phyloP scores from a whole-genome alignment of 176 grass and related monocot species.

The Musa schizocarpa region DNA sequence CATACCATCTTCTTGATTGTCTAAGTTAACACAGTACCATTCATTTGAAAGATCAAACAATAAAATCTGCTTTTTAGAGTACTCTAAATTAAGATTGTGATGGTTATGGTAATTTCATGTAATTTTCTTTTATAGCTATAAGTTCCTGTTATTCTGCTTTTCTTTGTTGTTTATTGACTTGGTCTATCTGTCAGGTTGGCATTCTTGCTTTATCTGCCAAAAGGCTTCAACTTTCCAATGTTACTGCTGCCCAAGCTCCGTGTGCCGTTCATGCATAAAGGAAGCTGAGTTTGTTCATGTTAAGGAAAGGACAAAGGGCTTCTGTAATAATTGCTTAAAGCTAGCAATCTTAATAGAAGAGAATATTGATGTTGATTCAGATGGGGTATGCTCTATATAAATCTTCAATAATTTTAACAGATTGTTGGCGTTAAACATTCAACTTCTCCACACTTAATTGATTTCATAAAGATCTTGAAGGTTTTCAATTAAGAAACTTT shows the following conservation, averaged over 20 bases:
- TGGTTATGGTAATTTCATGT: not conserved
- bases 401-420: not conserved
- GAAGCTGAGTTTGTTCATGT: slow-evolving; percentile 53
- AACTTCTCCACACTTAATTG: too few species aligned
- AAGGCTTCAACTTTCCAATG: slow-evolving; percentile 43
- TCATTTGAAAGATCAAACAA: not conserved
- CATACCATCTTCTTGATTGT: too few species aligned
- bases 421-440: not conserved
- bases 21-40: too few species aligned
- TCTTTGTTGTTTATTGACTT: not conserved
- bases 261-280: slow-evolving; percentile 53
- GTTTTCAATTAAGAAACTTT: too few species aligned
- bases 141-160: not conserved
- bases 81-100: not conserved
- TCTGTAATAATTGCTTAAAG: slow-evolving; percentile 60
- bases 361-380: slow-evolving; percentile 25
- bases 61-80: not conserved
- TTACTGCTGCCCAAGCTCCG: slow-evolving; percentile 62
- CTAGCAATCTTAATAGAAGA: slow-evolving; percentile 21
- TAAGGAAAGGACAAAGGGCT: slow-evolving; percentile 46
- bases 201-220: slow-evolving; percentile 53
- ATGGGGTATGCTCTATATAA: slow-evolving; percentile 15
- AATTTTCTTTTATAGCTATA: not conserved
- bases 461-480: too few species aligned
- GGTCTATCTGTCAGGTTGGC: slow-evolving; percentile 43